Conservation (phyloP, 331 rosid genomes). For the Malus hybrid region DNA sequence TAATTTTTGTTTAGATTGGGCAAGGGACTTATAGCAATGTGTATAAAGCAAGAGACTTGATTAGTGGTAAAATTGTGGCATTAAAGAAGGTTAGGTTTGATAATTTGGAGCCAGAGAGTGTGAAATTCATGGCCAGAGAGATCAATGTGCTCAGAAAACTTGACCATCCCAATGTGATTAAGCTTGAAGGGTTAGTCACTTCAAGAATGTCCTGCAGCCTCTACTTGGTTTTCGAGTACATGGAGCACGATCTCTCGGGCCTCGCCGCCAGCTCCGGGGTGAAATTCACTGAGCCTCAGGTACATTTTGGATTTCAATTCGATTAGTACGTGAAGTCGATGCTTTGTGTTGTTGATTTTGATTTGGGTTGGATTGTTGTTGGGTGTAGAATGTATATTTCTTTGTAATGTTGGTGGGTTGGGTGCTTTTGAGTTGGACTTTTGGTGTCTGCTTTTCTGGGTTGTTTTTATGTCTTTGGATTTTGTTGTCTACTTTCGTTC, state of each 20-base stretch:
- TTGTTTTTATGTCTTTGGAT: slow-evolving; percentile 6
- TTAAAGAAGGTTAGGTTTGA: slow-evolving; percentile 96
- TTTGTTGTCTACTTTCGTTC: slow-evolving; percentile 6
- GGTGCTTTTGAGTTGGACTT: neutral
- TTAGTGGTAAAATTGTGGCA: slow-evolving; percentile 80
- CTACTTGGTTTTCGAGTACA: slow-evolving; percentile 89
- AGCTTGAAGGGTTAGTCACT: slow-evolving; percentile 93
- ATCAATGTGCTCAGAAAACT: slow-evolving; percentile 76
- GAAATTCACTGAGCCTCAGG: slow-evolving; percentile 93
- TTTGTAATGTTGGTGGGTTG: neutral
- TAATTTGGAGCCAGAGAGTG: slow-evolving; percentile 92
- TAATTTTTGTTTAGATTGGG: slow-evolving; percentile 60
- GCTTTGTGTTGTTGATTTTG: neutral
- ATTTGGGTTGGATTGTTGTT: neutral
- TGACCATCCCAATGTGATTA: slow-evolving; percentile 93
- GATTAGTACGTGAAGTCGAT: neutral
- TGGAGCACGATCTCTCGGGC: slow-evolving; percentile 98
- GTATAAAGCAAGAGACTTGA: slow-evolving; percentile 83
- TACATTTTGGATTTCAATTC: slow-evolving; percentile 13
- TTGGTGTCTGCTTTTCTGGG: slow-evolving; percentile 9
- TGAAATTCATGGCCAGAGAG: slow-evolving; percentile 98
- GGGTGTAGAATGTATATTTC: neutral
- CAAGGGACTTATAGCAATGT: slow-evolving; percentile 99
- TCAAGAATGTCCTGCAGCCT: slow-evolving; percentile 98
- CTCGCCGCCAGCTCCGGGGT: slow-evolving; percentile 77